Evolutionary conservation across 495 filamentous ascomycete species (phyloP), one percentile per base, ranked within the genome.

Genomic region (Penicillium argentinense): DNA sequence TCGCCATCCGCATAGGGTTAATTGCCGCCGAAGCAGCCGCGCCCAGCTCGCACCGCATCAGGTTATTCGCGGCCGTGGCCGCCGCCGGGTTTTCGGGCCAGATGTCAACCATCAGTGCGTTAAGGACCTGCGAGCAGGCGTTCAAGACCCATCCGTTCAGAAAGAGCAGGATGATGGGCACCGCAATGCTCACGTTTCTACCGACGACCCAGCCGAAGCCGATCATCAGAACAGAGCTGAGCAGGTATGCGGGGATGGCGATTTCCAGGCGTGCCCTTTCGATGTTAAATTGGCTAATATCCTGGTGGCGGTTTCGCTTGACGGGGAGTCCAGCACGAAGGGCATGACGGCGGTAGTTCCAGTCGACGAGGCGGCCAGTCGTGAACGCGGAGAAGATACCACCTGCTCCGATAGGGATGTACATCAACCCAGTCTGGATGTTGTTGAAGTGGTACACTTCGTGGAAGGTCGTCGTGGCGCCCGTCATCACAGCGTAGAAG

Each of bases 11-110:
- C 79, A 88, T 82, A 1, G 80, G 78, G 23, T 73, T 67, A 32
- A 87, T 80, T 0, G 49, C 57, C 16, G 59, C 59, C 17, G 78
- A 79, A 1, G 75, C 74, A 0, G 61, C 83, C 2, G 84, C 85
- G 9, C 84, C 84, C 5, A 88, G 61, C 33, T 83, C 50, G 53
- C 83, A 87, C 8, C 84, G 59, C 4, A 80, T 73, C 5, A 89
- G 57, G 53, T 89, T 88, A 45, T 81, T 83, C 1, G 82, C 82
- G 2, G 85, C 85, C 1, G 82, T 80, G 0, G 82, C 83, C 0
- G 82, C 76, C 0, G 76, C 78, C 0, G 83, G 77, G 11, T 56
- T 70, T 0, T 67, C 68, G 0, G 77, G 77, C 50, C 80, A 81
- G 3, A 87, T 63, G 52, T 89, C 85, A 3, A 87, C 72, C 38